phyloP scores from a whole-genome alignment of 2,329 filamentous ascomycete species.

The Trichoderma sp. region DNA sequence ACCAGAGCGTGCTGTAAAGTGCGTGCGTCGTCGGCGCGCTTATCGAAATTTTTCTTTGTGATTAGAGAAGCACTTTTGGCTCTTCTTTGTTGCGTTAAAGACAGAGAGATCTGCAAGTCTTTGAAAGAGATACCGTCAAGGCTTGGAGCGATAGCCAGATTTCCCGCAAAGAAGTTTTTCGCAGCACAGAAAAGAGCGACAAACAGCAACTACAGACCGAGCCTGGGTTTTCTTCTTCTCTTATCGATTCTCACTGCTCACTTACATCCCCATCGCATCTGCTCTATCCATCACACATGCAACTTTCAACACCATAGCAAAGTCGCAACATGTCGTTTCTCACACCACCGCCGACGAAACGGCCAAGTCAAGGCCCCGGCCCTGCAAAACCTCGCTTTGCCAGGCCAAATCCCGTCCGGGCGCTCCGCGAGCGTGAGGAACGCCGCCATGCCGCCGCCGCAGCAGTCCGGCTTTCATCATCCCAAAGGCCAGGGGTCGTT shows the following conservation, averaged over 20 bases:
- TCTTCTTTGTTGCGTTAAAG: background rate
- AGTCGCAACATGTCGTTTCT: constrained; percentile 46
- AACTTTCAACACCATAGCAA: background rate
- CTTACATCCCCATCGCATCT: constrained; percentile 10
- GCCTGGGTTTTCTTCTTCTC: background rate
- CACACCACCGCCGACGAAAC: constrained; percentile 39
- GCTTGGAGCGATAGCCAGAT: background rate
- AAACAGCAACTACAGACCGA: background rate
- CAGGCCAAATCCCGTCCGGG: constrained; percentile 51
- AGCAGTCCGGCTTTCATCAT: constrained; percentile 34
- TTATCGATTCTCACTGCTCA: constrained; percentile 21
- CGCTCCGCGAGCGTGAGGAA: constrained; percentile 55
- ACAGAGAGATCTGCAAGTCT: background rate
- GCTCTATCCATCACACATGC: background rate
- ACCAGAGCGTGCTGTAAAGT: background rate
- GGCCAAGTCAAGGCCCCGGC: constrained; percentile 32
- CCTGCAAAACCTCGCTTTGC: constrained; percentile 45
- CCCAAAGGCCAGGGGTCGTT: constrained; percentile 38
- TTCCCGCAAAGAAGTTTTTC: background rate
- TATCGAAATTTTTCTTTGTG: background rate
- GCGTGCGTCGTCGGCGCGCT: background rate
- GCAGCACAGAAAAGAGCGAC: background rate
- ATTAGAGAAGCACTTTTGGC: background rate
- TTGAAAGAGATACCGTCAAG: background rate
- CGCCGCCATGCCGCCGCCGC: constrained; percentile 43